A percentile compares a stretch with the other conserved stretches of the same genome.
Evolutionary conservation across 768 basidiomycete genomes (phyloP).

Genomic region (Tephrocybe sp.): DNA sequence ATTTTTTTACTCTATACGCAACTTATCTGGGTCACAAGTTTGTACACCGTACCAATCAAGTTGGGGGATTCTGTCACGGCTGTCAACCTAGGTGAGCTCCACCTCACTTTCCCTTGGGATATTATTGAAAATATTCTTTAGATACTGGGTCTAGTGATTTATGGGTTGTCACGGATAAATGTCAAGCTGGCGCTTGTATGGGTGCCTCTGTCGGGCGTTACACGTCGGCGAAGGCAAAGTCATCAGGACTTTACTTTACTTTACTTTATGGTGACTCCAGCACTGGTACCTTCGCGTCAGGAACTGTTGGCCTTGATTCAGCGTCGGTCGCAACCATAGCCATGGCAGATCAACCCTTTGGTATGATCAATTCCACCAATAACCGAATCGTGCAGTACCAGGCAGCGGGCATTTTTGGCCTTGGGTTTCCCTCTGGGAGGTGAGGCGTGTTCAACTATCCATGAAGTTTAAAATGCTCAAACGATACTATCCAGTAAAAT

Average conservation of each 20-base stretch:
- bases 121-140: conserved; percentile 19
- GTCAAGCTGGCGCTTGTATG: conserved; percentile 38
- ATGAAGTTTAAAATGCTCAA: background rate
- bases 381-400: conserved; percentile 53
- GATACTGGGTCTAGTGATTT: conserved; percentile 74
- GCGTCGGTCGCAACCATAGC: conserved; percentile 54
- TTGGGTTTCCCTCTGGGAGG: conserved; percentile 70
- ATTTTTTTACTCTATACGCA: too few species aligned
- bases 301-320: conserved; percentile 51
- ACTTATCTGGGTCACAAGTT: too few species aligned
- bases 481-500: conserved; percentile 34
- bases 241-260: conserved; percentile 36
- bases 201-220: conserved; percentile 38
- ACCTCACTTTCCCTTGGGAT: background rate
- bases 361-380: conserved; percentile 55
- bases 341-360: conserved; percentile 50
- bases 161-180: conserved; percentile 60
- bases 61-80: conserved; percentile 27
- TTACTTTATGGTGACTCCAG: conserved; percentile 64
- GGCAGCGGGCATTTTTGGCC: conserved; percentile 62
- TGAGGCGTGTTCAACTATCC: conserved; percentile 21
- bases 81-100: conserved; percentile 28
- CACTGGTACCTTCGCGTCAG: conserved; percentile 60
- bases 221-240: conserved; percentile 34
- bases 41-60: conserved; percentile 36